Evolutionary conservation across 768 basidiomycete species (phyloP), one percentile per base, ranked within the genome.

Genomic region (Tulasnella sp.): DNA sequence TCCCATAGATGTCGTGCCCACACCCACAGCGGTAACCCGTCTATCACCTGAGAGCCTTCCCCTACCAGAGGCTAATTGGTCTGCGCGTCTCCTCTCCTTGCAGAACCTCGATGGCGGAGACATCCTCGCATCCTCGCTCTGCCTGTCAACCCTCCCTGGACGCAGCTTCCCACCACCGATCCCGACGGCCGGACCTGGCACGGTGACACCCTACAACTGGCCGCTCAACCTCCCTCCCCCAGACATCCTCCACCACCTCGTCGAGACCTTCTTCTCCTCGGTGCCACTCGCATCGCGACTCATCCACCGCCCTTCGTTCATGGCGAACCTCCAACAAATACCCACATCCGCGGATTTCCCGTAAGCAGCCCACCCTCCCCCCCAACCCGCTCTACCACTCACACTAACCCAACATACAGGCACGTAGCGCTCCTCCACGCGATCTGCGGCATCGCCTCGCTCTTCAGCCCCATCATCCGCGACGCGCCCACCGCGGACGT

Each of bases 291-390:
- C 64, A 16, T 19, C 37, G 19, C 37, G 66, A n/a, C 34, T 74
- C 14, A 34, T 74, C 17, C 74, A 74, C 37, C 63, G 74, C 19
- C 74, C 74, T 6, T 63, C 74, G 12, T 74, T 74, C 62, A 63
- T 74, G 64, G 35, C 73, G 7, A 40, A 36, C 44, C n/a, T 73
- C 17, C 34, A 29, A 17, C 37, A 52, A 8, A 22, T 36, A 1
- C 74, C 74, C 4, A 67, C 39, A 22, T 74, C 74, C 14, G 63
- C 64, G 7, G 37, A 67, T 34, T 74, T 67, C 47, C 74, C 74
- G 32, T 52, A 44, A 3, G 71, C 19, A 59, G 0, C 22, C 22
- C 42, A 3, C n/a, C 35, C 35, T 32, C 32, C 2, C 14, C 29
- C 11, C 1, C 39, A 67, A 8, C 16, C 11, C 19, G 44, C 39